These are phyloP conservation scores for Diplodia seriata DNA, from an alignment of 2,329 filamentous ascomycete species.

Conservation along the genomic window DNA sequence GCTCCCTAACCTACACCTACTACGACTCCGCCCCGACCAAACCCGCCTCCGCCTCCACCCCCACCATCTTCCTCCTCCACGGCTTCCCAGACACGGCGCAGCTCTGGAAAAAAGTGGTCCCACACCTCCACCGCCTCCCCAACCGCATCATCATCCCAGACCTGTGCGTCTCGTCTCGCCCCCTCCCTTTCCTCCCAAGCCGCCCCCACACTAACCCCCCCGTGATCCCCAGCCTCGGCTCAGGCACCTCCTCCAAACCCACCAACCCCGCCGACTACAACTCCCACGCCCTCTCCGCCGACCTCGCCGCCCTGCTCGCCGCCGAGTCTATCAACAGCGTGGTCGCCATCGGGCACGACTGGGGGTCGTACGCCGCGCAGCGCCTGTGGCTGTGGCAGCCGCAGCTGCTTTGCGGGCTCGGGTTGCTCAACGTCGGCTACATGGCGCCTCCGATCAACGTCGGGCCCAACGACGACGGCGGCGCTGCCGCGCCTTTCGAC, in stretches of 20 bases:
- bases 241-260: conserved; percentile 42
- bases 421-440: conserved; percentile 55
- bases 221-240: conserved; percentile 39
- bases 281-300: conserved; percentile 24
- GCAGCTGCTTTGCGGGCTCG: conserved; percentile 49
- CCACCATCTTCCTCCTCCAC: conserved; percentile 49
- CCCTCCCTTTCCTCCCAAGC: neutral
- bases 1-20: conserved; percentile 34
- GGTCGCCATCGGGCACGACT: conserved; percentile 59
- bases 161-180: conserved; percentile 31
- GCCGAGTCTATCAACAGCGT: conserved; percentile 36
- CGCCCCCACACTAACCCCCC: too few relatives aligned
- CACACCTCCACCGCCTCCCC: conserved; percentile 46
- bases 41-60: neutral
- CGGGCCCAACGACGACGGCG: too few relatives aligned
- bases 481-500: neutral
- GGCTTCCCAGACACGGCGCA: conserved; percentile 56
- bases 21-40: conserved; percentile 18
- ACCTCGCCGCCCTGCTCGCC: conserved; percentile 35
- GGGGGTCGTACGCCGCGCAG: conserved; percentile 53
- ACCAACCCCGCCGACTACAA: conserved; percentile 19
- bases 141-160: conserved; percentile 48
- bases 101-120: conserved; percentile 53
- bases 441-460: conserved; percentile 43
- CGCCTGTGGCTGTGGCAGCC: conserved; percentile 54